Evolutionary conservation across 306 rosid species (phyloP), one percentile per base, ranked within the genome.

Genomic region (Cucurbita argyrosperma): DNA sequence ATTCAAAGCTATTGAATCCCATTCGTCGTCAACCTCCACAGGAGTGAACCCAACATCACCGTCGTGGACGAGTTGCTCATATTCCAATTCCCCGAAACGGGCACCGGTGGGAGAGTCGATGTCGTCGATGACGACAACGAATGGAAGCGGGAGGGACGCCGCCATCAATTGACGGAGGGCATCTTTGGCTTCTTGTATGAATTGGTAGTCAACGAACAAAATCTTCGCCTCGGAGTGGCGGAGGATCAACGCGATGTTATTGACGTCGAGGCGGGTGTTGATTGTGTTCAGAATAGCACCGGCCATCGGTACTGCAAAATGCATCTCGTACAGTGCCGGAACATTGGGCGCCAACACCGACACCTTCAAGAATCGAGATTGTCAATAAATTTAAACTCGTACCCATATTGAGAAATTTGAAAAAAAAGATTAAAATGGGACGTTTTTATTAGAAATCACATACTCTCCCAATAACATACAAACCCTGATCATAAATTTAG

Each of bases 311-410:
- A 90, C 97, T 0, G 96, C 97, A 19, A 94, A 94, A 76, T 94
- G 98, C 97, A 94, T 90, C 92, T 94, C 98, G 45, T 90, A 94
- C 94, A 85, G 75, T 50, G 98, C 98, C 35, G 98, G 98, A 58
- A 90, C 76, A 71, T 93, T 93, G 0, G 98, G 98, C 0, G 98
- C 98, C 72, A 94, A 18, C 30, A 93, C 90, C 0, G 98, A 93
- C 0, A 90, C 96, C 98, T 92, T 79, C 0, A 47, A 53, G 3
- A 19, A 40, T 10, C 37, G 30, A 26, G 4, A 30, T 30, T 30
- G 35, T 30, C 0, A 30, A 30, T 30, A 30, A 30, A 30, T 30
- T 30, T 30, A 30, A 30, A 30, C 35, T 30, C 4, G 0, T 30
- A 30, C 35, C 35, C 35, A 3, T 26, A 3, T 26, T 26, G 0